A percentile compares a stretch with the other conserved stretches of the same genome.
Conservation (phyloP, 75 land plant species). For the Larix kaempferi region DNA sequence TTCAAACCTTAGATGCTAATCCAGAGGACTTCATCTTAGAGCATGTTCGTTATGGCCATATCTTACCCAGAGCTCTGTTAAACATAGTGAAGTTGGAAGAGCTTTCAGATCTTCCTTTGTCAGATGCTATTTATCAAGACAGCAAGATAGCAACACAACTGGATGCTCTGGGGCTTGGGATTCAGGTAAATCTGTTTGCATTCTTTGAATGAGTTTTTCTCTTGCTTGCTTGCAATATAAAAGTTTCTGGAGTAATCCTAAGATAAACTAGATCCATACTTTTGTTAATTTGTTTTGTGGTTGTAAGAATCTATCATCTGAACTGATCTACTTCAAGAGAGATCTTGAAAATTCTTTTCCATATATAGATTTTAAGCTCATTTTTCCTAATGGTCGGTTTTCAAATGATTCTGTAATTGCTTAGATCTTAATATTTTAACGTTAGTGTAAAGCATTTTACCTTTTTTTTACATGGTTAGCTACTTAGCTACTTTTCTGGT, state of each 20-base stretch:
- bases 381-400: slow-evolving; percentile 7
- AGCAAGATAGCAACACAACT: neutral
- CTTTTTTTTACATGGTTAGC: too few relatives aligned
- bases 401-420: too few relatives aligned
- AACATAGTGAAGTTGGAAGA: neutral
- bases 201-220: neutral
- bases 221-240: too few relatives aligned
- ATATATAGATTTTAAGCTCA: neutral
- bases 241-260: too few relatives aligned
- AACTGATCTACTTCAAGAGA: too few relatives aligned
- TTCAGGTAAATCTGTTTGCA: neutral
- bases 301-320: too few relatives aligned
- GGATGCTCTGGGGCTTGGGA: neutral
- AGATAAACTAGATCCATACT: too few relatives aligned
- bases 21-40: neutral
- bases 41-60: neutral
- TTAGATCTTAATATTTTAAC: too few relatives aligned
- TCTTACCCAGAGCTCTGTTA: neutral
- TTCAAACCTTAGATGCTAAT: slow-evolving; percentile 14
- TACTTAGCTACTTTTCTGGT: too few relatives aligned
- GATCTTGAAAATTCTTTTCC: too few relatives aligned
- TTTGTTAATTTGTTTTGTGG: too few relatives aligned
- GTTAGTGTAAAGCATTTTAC: too few relatives aligned
- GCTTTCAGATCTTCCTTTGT: neutral
- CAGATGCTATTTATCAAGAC: neutral